Percentiles rank a stretch among this genome's conserved stretches.
These are phyloP conservation scores for Aspergillus costaricaensis DNA, from an alignment of 2,329 filamentous ascomycete species.

Conservation along the genomic window DNA sequence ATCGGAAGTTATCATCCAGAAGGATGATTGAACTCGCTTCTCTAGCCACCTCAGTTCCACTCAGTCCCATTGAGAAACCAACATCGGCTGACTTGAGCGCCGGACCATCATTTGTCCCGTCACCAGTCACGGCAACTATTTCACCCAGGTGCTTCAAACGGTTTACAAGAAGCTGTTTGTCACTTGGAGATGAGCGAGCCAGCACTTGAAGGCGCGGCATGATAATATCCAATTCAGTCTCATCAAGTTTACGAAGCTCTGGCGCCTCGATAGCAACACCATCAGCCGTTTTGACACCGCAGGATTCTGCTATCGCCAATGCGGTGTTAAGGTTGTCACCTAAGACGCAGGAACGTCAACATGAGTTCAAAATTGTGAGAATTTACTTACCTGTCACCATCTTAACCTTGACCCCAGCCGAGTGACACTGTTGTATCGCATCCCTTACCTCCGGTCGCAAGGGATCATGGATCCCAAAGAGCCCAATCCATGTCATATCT, in stretches of 20 bases:
- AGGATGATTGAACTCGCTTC: conserved; percentile 65
- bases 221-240: conserved; percentile 57
- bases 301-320: conserved; percentile 69
- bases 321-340: conserved; percentile 71
- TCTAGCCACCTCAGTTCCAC: conserved; percentile 65
- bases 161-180: conserved; percentile 63
- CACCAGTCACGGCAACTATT: conserved; percentile 62
- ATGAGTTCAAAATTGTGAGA: conserved; percentile 60
- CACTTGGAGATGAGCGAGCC: conserved; percentile 64
- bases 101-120: conserved; percentile 65
- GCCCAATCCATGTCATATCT: conserved; percentile 7
- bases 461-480: conserved; percentile 8
- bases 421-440: conserved; percentile 5
- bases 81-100: conserved; percentile 65
- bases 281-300: conserved; percentile 63
- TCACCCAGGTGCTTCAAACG: conserved; percentile 60
- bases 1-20: conserved; percentile 64
- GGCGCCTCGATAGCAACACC: conserved; percentile 67
- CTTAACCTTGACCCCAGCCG: conserved; percentile 55
- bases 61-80: conserved; percentile 65
- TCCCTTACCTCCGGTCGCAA: conserved; percentile 5
- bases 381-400: conserved; percentile 16
- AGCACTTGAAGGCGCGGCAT: conserved; percentile 62
- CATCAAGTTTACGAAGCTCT: conserved; percentile 60
- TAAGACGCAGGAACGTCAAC: conserved; percentile 66